Conservation (phyloP, 495 filamentous ascomycete species). For the Copromyces sp. region DNA sequence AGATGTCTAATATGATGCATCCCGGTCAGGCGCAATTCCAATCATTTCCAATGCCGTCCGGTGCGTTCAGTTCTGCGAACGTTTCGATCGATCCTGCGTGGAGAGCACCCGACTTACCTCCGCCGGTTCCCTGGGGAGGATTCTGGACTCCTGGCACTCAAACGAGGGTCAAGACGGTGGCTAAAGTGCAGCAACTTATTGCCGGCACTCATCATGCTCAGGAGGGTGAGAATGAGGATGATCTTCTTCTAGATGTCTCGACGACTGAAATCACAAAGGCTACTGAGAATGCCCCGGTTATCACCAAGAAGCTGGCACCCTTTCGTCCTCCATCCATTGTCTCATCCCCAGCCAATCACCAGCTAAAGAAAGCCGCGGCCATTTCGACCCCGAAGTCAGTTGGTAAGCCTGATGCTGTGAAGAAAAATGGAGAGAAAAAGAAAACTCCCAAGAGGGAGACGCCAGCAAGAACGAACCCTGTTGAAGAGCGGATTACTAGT, state of each 20-base stretch:
- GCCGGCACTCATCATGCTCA: constrained; percentile 1
- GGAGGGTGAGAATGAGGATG: constrained; percentile 19
- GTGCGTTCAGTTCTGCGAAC: not conserved
- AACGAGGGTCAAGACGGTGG: not conserved
- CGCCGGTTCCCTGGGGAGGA: constrained; percentile 1
- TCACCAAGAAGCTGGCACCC: not conserved
- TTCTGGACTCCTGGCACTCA: not conserved
- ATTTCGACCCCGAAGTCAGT: not conserved
- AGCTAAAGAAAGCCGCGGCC: not conserved
- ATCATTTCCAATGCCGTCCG: constrained; percentile 4
- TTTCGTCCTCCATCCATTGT: not conserved
- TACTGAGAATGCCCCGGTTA: not conserved
- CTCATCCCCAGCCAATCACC: not conserved
- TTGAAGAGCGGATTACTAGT: not conserved
- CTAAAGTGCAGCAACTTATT: constrained; percentile 6
- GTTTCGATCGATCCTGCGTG: constrained; percentile 14
- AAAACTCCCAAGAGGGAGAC: not conserved
- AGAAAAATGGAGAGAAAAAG: not conserved
- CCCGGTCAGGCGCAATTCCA: constrained; percentile 7
- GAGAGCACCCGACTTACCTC: constrained; percentile 20
- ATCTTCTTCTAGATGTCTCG: constrained; percentile 15
- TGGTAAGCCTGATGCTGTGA: not conserved
- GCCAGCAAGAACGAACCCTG: not conserved
- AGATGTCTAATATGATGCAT: constrained; percentile 5
- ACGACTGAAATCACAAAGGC: not conserved